A percentile compares a stretch with the other conserved stretches of the same genome.
Conservation (phyloP, 2,329 filamentous ascomycete genomes). For the Xylaria sp. region DNA sequence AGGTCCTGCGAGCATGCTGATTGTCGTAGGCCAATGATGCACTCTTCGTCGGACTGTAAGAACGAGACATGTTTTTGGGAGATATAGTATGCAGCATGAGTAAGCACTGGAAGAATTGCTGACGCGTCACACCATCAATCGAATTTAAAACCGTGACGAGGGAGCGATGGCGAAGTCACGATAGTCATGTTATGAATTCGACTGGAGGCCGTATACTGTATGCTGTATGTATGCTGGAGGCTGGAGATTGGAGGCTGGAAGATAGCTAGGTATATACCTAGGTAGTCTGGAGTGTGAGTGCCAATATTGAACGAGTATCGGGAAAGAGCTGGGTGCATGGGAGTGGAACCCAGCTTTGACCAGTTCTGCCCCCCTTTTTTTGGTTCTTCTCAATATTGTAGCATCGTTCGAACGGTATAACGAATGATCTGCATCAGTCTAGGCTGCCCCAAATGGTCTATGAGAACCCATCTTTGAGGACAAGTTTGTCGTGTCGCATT, state of each 20-base stretch:
- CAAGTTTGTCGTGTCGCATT: conserved; percentile 16
- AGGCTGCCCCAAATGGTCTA: conserved; percentile 21
- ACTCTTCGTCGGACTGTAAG: neutral
- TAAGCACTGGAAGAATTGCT: conserved; percentile 25
- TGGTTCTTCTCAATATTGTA: conserved; percentile 1
- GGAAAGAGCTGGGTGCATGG: conserved; percentile 2
- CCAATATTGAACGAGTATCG: conserved; percentile 30
- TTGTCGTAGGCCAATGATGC: neutral
- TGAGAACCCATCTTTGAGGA: conserved; percentile 11
- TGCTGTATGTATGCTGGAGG: neutral
- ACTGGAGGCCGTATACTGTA: neutral
- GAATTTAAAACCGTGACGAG: neutral
- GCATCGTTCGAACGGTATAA: conserved; percentile 10
- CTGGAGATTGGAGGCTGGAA: neutral
- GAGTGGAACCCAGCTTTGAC: conserved; percentile 18
- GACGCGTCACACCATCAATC: conserved; percentile 22
- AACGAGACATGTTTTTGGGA: neutral
- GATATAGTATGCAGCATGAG: conserved; percentile 7
- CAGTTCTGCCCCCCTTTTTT: conserved; percentile 16
- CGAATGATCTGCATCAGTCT: conserved; percentile 22
- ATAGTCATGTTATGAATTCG: conserved; percentile 1
- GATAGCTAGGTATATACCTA: neutral
- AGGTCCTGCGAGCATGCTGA: neutral
- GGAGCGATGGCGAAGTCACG: neutral
- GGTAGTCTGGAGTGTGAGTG: conserved; percentile 18